A percentile compares a stretch with the other conserved stretches of the same genome.
These are phyloP conservation scores for Chenopodium album DNA, from an alignment of 148 eudicot species.

Conservation along the genomic window DNA sequence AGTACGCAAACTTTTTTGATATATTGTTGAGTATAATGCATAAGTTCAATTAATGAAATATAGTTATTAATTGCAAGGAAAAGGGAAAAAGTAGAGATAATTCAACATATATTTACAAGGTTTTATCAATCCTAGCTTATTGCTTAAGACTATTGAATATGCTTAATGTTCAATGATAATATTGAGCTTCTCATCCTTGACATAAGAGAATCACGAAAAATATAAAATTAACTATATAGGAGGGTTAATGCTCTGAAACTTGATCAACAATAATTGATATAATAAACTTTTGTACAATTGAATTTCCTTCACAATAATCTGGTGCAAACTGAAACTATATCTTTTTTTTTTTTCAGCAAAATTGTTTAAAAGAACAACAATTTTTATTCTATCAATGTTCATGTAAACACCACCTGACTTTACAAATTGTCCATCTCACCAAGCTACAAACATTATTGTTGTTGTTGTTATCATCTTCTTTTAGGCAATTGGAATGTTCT, in stretches of 20 bases:
- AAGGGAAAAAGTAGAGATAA: neutral
- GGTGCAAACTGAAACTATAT: slow-evolving; percentile 12
- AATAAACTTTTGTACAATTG: slow-evolving; percentile 25
- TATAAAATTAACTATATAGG: neutral
- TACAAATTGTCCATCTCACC: neutral
- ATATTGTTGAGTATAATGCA: too few species aligned
- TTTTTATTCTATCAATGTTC: neutral
- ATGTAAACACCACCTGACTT: neutral
- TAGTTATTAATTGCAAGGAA: neutral
- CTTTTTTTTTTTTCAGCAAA: neutral
- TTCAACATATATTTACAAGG: neutral
- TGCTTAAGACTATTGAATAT: neutral
- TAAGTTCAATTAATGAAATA: too few species aligned
- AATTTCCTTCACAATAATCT: slow-evolving; percentile 9
- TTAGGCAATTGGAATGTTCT: slow-evolving; percentile 77
- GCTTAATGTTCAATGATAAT: slow-evolving; percentile 14
- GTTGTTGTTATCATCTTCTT: slow-evolving; percentile 46
- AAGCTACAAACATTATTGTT: neutral
- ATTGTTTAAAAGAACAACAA: neutral
- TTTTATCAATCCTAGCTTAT: slow-evolving; percentile 8
- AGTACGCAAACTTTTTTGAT: too few species aligned
- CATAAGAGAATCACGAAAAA: neutral
- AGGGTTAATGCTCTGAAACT: neutral
- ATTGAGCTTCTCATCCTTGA: slow-evolving; percentile 10
- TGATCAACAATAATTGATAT: slow-evolving; percentile 4